Evolutionary conservation across 1,139 yeast species (phyloP), one percentile per base, ranked within the genome.

Genomic region (Sugiyamaella pinicola): DNA sequence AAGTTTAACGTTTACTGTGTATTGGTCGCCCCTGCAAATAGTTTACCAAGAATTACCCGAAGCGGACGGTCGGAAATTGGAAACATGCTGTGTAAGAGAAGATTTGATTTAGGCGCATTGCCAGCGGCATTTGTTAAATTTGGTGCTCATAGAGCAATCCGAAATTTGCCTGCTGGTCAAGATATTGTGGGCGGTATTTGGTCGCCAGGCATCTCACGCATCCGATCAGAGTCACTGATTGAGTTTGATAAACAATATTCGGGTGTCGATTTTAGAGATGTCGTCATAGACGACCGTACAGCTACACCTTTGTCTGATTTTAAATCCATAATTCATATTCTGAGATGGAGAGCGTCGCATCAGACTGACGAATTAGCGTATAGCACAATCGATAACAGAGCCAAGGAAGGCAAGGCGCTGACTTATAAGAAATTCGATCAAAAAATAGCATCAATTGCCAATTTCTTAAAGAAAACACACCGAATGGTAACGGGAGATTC

Each of bases 11-110:
- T 91, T 1, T 87, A 86, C 65, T 90, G 97, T 69, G 85, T 90
- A 4, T 66, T 89, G 56, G 84, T 91, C 3, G 87, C 93, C 1
- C 86, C 90, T 35, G 84, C 89, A 34, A 90, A 88, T 57, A 78
- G 91, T 0, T 75, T 95, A 34, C 97, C 99, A 1, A 80, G 96
- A 64, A 85, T 88, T 22, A 76, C 83, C 67, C 75, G 95, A 63
- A 84, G 89, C 69, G 96, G 96, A 6, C 84, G 95, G 10, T 76
- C 85, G 29, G 99, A 95, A 64, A 87, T 93, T 60, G 98, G 99
- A 1, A 93, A 91, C 61, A 88, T 91, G 84, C 77, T 95, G 47
- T 91, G 96, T 61, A 89, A 91, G 58, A 83, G 87, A 62, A 79
- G 82, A 59, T 90, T 90, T 64, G 76, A 85, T 47, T 86, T 83